Evolutionary conservation across 2,329 filamentous ascomycete species (phyloP), one percentile per base, ranked within the genome.

Genomic region (Trichoderma cornu-damae): DNA sequence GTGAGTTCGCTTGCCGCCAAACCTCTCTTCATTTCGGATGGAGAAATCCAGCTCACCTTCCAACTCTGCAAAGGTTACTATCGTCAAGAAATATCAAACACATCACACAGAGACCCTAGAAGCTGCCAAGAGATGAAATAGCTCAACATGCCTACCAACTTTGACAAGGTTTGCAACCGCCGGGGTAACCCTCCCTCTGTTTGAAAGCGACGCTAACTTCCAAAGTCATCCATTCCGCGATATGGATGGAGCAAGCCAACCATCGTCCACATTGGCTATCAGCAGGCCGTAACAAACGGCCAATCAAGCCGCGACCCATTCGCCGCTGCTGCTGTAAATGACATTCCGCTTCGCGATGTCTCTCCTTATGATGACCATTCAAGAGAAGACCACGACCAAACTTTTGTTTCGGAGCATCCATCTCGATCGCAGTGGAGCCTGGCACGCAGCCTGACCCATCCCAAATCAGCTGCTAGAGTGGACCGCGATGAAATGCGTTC

Each of bases 401-500:
- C 38, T 8, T 26, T 8, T 20, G 57, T 57, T 30, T 53, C 38
- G 3, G 59, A 61, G 16, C 59, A 42, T 35, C 57, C 52, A 6
- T 50, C 56, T 5, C 43, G 43, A 22, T 38, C 53, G 8, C 22
- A 30, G 40, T 34, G 43, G 34, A 20, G 35, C 14, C 22, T n/a
- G 14, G 48, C 26, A 11, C 46, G 53, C 35, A 54, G 38, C 4
- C 54, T 46, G 35, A 52, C 53, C 6, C 35, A 49, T 14, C 28
- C 35, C 9, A 49, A 54, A 9, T 24, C 38, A 4, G 32, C 32
- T 28, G 16, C 56, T 16, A 35, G 56, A 1, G 53, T 51, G 2
- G 60, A 59, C 18, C 58, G 63, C 14, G 65, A 68, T 16, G 61
- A 61, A 34, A 59, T 61, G 4, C 50, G 51, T 47, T 70, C 69